Conservation (phyloP, 148 eudicot species). For the Cornus kousa region DNA sequence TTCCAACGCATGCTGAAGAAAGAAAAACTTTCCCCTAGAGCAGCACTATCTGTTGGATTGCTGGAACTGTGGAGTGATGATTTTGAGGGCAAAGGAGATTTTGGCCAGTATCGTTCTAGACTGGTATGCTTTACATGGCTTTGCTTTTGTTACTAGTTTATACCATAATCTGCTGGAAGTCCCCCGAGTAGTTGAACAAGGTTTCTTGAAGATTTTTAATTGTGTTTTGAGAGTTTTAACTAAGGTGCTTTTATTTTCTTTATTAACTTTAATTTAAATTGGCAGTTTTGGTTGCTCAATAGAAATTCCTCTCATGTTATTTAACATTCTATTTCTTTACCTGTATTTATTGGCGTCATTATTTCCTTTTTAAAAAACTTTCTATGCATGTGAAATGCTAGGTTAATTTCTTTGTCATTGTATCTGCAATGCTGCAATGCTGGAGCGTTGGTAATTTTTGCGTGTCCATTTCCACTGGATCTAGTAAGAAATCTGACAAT, state of each 20-base stretch:
- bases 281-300: neutral
- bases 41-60: slow-evolving; percentile 52
- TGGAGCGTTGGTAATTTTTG: too few species aligned
- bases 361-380: too few species aligned
- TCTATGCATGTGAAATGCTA: too few species aligned
- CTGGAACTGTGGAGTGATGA: slow-evolving; percentile 93
- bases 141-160: slow-evolving; percentile 3
- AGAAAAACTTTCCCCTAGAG: slow-evolving; percentile 65
- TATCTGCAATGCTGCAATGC: too few species aligned
- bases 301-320: neutral
- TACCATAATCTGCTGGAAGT: neutral
- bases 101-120: slow-evolving; percentile 85
- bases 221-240: neutral
- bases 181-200: neutral
- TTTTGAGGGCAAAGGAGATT: slow-evolving; percentile 88
- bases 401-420: too few species aligned
- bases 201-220: neutral
- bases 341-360: too few species aligned
- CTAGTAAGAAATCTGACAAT: too few species aligned
- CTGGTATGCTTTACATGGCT: slow-evolving; percentile 53
- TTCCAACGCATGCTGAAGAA: slow-evolving; percentile 80
- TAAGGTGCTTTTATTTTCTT: neutral
- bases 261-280: too few species aligned
- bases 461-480: too few species aligned
- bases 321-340: neutral